Percentiles rank a stretch among this genome's conserved stretches.
These are phyloP conservation scores for Suillus subluteus DNA, from an alignment of 768 basidiomycete genomes.

Conservation along the genomic window DNA sequence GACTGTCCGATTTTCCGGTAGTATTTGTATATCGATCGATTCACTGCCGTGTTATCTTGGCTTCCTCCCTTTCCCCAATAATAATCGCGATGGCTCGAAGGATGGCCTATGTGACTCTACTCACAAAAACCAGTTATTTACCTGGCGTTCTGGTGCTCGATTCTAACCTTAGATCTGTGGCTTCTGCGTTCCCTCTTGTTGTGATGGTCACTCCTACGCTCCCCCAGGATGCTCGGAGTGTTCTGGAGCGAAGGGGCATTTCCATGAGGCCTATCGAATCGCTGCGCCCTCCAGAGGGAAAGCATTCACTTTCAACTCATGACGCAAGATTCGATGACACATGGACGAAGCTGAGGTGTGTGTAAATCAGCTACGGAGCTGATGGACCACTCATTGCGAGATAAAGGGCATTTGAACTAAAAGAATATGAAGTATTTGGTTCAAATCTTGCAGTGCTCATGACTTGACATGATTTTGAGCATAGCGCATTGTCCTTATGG, in stretches of 20 bases:
- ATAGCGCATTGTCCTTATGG: conserved; percentile 79
- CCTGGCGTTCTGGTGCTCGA: conserved; percentile 60
- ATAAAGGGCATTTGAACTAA: conserved; percentile 60
- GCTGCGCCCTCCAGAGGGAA: conserved; percentile 53
- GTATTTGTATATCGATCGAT: neutral
- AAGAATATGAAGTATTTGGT: conserved; percentile 62
- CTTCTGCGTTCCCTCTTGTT: conserved; percentile 74
- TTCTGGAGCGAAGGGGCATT: conserved; percentile 60
- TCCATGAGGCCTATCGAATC: conserved; percentile 58
- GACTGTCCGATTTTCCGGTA: neutral
- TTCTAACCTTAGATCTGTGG: conserved; percentile 51
- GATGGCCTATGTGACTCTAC: conserved; percentile 74
- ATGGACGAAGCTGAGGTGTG: conserved; percentile 62
- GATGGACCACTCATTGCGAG: conserved; percentile 25
- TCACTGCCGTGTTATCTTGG: neutral
- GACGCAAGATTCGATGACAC: conserved; percentile 62
- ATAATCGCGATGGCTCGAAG: conserved; percentile 36
- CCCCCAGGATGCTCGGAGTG: conserved; percentile 48
- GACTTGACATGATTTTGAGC: conserved; percentile 10
- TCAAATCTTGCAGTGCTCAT: neutral
- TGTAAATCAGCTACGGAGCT: conserved; percentile 8
- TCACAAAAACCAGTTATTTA: conserved; percentile 68
- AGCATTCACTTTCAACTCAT: conserved; percentile 35
- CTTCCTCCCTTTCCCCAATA: neutral
- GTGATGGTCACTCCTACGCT: conserved; percentile 74